Percentiles rank a stretch among this genome's conserved stretches.
phyloP scores from a whole-genome alignment of 805 yeast species.

The Dipodascus geniculatus region DNA sequence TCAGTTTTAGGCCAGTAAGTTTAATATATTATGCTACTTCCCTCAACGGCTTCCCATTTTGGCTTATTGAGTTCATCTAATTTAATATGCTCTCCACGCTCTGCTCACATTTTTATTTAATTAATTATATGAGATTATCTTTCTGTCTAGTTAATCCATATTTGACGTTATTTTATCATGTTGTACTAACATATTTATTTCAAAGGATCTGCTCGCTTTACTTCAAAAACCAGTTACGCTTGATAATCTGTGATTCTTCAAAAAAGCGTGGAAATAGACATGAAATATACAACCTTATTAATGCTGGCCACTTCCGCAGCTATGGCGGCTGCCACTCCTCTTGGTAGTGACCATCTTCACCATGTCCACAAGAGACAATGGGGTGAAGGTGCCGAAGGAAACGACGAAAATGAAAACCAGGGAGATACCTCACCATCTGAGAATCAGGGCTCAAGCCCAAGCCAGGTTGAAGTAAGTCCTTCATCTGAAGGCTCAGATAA shows the following conservation, averaged over 20 bases:
- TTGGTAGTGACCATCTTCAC: background rate
- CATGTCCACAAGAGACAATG: background rate
- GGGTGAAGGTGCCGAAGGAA: background rate
- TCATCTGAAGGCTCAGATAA: background rate
- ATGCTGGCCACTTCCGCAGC: background rate
- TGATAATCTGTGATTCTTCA: too few species aligned
- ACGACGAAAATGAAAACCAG: background rate
- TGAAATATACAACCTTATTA: background rate
- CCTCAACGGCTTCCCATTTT: background rate
- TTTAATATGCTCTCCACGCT: background rate
- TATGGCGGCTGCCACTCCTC: background rate
- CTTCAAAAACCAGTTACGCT: background rate
- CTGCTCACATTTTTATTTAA: background rate
- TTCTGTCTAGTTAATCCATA: too few species aligned
- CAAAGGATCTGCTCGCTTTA: background rate
- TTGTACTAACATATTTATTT: background rate
- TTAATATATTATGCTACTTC: background rate
- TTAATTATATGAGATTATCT: background rate
- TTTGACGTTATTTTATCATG: too few species aligned
- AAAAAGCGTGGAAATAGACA: too few species aligned
- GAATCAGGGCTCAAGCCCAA: too few species aligned
- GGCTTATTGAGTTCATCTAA: background rate
- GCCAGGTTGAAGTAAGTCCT: background rate
- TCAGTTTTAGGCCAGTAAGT: background rate
- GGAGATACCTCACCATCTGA: too few species aligned